Evolutionary conservation across 768 basidiomycete genomes (phyloP).

Genomic region (Termitomyces eurrhizus): DNA sequence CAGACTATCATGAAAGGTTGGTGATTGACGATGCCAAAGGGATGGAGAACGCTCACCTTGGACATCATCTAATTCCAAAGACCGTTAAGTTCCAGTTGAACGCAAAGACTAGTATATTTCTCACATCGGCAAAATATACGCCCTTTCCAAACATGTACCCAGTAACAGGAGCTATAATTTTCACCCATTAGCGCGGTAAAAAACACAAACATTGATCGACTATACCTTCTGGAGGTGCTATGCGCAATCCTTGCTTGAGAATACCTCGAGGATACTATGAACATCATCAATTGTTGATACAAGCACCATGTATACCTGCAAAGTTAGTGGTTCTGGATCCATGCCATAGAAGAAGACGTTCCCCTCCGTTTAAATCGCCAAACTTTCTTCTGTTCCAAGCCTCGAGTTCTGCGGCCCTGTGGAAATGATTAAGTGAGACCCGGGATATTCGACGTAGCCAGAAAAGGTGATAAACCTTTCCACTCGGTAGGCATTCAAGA

Average conservation of each 20-base stretch:
- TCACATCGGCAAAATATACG: conserved; percentile 60
- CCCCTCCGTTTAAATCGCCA: conserved; percentile 38
- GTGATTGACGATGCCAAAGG: not conserved
- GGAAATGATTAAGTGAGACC: not conserved
- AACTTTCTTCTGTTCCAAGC: conserved; percentile 46
- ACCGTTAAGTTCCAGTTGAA: conserved; percentile 4
- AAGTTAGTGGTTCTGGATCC: conserved; percentile 63
- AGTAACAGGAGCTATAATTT: conserved; percentile 40
- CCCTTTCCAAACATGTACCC: conserved; percentile 70
- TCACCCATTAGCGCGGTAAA: not conserved
- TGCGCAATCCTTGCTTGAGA: conserved; percentile 56
- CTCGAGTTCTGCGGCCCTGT: conserved; percentile 24
- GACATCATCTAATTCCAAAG: conserved; percentile 50
- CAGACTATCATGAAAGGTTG: conserved; percentile 33
- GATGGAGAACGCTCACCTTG: conserved; percentile 33
- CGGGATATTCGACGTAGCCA: not conserved
- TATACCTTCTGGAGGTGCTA: conserved; percentile 60
- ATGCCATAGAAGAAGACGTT: conserved; percentile 59
- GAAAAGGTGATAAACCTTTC: conserved; percentile 36
- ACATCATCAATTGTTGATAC: not conserved
- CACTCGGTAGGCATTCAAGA: conserved; percentile 49
- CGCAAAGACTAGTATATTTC: conserved; percentile 12
- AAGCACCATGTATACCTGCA: conserved; percentile 33
- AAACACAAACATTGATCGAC: not conserved
- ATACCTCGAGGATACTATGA: conserved; percentile 34